These are phyloP conservation scores for Aspergillus ostianus DNA, from an alignment of 495 filamentous ascomycete genomes.

Conservation along the genomic window DNA sequence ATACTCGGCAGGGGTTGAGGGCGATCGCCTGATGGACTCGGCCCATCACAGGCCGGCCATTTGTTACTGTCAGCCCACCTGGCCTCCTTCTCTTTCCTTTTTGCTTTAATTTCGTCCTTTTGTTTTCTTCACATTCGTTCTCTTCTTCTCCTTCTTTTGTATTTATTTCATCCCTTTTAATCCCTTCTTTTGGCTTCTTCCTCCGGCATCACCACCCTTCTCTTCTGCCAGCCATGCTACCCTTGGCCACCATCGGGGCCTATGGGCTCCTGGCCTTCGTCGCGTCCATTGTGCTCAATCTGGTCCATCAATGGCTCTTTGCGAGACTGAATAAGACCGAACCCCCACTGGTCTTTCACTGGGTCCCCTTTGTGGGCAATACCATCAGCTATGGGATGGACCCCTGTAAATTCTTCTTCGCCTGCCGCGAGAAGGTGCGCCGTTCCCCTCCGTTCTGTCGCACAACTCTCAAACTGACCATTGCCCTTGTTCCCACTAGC, in stretches of 20 bases:
- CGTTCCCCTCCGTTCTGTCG: background rate
- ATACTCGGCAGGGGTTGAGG: too few species aligned
- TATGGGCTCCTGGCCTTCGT: conserved; percentile 32
- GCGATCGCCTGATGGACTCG: background rate
- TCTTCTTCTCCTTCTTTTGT: background rate
- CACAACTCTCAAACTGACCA: conserved; percentile 1
- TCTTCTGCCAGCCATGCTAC: conserved; percentile 14
- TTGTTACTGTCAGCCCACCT: background rate
- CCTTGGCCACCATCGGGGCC: conserved; percentile 10
- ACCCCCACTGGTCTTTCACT: conserved; percentile 81
- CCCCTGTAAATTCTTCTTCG: conserved; percentile 73
- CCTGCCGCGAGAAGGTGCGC: conserved; percentile 65
- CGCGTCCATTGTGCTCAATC: conserved; percentile 60
- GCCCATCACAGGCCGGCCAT: background rate
- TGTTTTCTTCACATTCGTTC: too few species aligned
- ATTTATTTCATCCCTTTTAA: background rate
- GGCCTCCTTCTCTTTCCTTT: too few species aligned
- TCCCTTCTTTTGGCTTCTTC: background rate
- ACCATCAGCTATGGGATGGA: conserved; percentile 82
- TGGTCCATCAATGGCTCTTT: conserved; percentile 66
- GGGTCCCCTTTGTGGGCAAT: conserved; percentile 75
- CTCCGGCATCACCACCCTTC: background rate
- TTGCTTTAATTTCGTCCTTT: too few species aligned
- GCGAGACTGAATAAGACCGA: conserved; percentile 59
- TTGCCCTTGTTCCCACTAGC: conserved; percentile 37